Conservation (phyloP, 2,329 filamentous ascomycete species). For the Sarocladiaceae sp. region DNA sequence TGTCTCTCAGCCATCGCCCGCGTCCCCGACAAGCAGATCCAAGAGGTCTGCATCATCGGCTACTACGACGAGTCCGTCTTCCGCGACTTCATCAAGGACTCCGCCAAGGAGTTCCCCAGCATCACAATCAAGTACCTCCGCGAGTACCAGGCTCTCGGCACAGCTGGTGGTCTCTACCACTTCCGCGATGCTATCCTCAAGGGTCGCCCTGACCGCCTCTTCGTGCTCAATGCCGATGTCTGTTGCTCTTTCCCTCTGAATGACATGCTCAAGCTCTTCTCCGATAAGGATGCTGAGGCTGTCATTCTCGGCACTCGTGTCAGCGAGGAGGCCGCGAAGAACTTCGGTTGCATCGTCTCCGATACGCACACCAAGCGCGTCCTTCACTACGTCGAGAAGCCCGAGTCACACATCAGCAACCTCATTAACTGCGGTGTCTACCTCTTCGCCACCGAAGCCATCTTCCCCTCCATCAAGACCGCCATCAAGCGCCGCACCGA, state of each 20-base stretch:
- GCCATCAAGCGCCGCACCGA: conserved; percentile 95
- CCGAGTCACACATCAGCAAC: conserved; percentile 95
- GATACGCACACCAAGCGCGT: conserved; percentile 92
- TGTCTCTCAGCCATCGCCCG: conserved; percentile 89
- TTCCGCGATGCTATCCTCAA: conserved; percentile 99
- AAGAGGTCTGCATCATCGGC: conserved; percentile 95
- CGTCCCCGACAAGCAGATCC: conserved; percentile 73
- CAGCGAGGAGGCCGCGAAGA: conserved; percentile 83
- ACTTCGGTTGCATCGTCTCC: conserved; percentile 97
- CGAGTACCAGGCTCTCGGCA: conserved; percentile 95
- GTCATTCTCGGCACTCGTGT: conserved; percentile 93
- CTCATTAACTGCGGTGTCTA: conserved; percentile 99
- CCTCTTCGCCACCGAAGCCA: conserved; percentile 90
- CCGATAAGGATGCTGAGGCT: conserved; percentile 93
- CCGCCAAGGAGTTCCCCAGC: conserved; percentile 77
- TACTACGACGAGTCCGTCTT: conserved; percentile 98
- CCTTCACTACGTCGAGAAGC: conserved; percentile 98
- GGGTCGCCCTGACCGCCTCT: conserved; percentile 89
- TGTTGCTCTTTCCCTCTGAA: conserved; percentile 97
- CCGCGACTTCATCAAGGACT: conserved; percentile 96
- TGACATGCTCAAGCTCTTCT: conserved; percentile 92
- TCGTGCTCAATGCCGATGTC: conserved; percentile 96
- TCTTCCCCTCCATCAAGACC: conserved; percentile 91
- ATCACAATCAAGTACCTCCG: conserved; percentile 88
- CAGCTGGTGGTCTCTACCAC: conserved; percentile 94